Base-by-base conservation (phyloP, 2,329 filamentous ascomycete genomes). In the Neospermospora avenae region DNA sequence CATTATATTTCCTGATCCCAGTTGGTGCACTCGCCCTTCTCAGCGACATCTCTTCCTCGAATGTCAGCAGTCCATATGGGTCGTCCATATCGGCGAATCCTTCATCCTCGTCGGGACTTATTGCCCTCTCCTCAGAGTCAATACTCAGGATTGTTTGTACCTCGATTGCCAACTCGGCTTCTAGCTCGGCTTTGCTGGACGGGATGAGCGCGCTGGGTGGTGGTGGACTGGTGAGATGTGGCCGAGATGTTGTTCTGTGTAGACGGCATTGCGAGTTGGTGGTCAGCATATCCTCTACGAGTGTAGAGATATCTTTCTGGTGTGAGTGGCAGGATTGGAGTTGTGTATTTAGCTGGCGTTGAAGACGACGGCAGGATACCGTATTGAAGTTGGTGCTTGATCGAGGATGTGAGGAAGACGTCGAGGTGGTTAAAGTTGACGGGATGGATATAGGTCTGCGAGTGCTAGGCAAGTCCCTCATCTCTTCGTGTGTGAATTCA, bases 281-380 rank as follows among this genome's bases (percentile, higher is more conserved):
- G 1, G 53, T 39, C 16, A 69, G 63, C 65, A 70, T 68, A 11
- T 67, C 60, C 42, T 68, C 65, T 4, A 70, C 67, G 1, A 70
- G 48, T 1, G 60, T 49, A 18, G 60, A 63, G 58, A 70, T 67
- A 54, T 68, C 67, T 22, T 60, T 60, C 8, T 69, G 55, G 28
- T 70, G 68, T 0, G 42, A 45, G 2, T 28, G 45, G 34, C 62
- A 67, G 16, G 28, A 60, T 53, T 69, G 68, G 13, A 69, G 51
- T 34, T 69, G 65, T 2, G 63, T 62, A 45, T 69, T 69, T 8
- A 67, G 48, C 46, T 70, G 68, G 31, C 67, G 60, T 55, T 67
- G 67, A 11, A 67, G 28, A 11, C 67, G 63, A 20, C 64, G 57
- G 45, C 61, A 64, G 4, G 62, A 57, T 14, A 65, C 48, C 0